These are phyloP conservation scores for Fistulina hepatica DNA, from an alignment of 1,284 basidiomycete genomes.

Conservation along the genomic window DNA sequence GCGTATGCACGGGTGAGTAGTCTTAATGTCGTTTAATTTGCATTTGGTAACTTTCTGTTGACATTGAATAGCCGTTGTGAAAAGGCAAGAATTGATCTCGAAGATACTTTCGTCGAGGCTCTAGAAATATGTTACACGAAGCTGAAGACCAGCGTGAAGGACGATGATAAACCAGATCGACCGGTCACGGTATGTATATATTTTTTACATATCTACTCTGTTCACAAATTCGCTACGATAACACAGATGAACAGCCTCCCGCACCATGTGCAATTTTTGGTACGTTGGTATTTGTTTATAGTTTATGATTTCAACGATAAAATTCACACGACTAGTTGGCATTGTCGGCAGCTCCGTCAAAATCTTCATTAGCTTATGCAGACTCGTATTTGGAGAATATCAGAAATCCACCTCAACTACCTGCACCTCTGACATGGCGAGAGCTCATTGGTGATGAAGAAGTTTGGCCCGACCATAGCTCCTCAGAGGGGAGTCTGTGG, in stretches of 20 bases:
- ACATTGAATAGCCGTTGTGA: slow-evolving; percentile 36
- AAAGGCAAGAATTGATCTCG: slow-evolving; percentile 59
- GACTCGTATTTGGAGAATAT: slow-evolving; percentile 37
- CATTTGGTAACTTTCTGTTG: slow-evolving; percentile 4
- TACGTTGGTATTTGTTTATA: slow-evolving; percentile 26
- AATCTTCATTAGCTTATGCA: slow-evolving; percentile 38
- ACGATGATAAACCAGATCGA: not conserved
- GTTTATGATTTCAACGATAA: not conserved
- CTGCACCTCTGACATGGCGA: slow-evolving; percentile 49
- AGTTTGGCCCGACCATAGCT: slow-evolving; percentile 71
- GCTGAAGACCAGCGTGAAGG: slow-evolving; percentile 30
- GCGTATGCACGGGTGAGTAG: slow-evolving; percentile 45
- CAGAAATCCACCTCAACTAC: slow-evolving; percentile 32
- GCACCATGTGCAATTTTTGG: slow-evolving; percentile 60
- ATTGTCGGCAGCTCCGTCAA: slow-evolving; percentile 41
- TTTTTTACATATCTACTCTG: slow-evolving; percentile 6
- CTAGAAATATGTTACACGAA: slow-evolving; percentile 38
- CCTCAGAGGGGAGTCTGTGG: slow-evolving; percentile 54
- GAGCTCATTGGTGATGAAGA: slow-evolving; percentile 70
- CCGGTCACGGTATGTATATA: slow-evolving; percentile 27
- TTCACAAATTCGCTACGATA: slow-evolving; percentile 3
- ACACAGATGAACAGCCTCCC: slow-evolving; percentile 45
- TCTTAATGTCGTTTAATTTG: not conserved
- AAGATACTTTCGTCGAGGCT: slow-evolving; percentile 48
- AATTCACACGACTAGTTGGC: slow-evolving; percentile 32